These are phyloP conservation scores for Suhomyces guaymorum DNA, from an alignment of 1,139 yeast species.

Conservation along the genomic window DNA sequence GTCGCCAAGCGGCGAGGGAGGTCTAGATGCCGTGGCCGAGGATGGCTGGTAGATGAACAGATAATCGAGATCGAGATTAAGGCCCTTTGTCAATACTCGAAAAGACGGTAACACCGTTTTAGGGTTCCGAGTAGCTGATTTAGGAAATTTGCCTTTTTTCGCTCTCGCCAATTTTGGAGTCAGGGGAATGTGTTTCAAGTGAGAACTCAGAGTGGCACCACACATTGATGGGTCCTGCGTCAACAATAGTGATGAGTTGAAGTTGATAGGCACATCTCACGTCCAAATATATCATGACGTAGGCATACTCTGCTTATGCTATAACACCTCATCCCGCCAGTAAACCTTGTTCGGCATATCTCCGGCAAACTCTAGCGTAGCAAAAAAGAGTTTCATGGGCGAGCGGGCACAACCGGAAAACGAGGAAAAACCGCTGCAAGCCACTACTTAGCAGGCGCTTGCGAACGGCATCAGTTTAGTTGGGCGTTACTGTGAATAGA, in stretches of 20 bases:
- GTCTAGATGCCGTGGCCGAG: not conserved
- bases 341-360: not conserved
- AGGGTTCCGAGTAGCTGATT: not conserved
- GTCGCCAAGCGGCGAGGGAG: not conserved
- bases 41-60: conserved; percentile 4
- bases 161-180: not conserved
- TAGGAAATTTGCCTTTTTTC: not conserved
- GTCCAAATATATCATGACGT: conserved; percentile 1
- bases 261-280: conserved; percentile 1
- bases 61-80: conserved; percentile 1
- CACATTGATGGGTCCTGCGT: conserved; percentile 10
- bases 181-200: conserved; percentile 10
- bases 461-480: not conserved
- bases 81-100: conserved; percentile 3
- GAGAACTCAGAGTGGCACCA: conserved; percentile 6
- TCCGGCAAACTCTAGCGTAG: not conserved
- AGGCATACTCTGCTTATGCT: not conserved
- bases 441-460: too few species aligned
- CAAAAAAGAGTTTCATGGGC: too few species aligned
- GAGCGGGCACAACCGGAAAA: too few species aligned
- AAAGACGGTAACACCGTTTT: conserved; percentile 5
- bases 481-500: not conserved
- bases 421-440: too few species aligned
- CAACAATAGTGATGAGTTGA: conserved; percentile 12
- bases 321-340: not conserved